phyloP scores from a whole-genome alignment of 164 flowering plant species.

The Liquidambar formosana region DNA sequence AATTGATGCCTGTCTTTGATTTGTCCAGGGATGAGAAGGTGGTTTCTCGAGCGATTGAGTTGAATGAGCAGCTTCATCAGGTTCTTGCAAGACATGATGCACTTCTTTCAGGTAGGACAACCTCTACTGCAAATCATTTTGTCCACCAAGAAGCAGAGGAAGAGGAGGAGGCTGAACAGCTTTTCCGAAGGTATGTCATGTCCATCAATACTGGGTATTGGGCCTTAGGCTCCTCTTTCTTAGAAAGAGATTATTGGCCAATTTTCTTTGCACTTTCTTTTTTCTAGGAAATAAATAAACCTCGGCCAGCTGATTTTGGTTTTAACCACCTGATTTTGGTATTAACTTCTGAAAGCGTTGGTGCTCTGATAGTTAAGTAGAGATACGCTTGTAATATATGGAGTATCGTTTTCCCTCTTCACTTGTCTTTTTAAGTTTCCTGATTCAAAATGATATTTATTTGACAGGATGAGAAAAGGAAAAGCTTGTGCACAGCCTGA shows the following conservation, averaged over 20 bases:
- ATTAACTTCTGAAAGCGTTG: no score
- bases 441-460: neutral
- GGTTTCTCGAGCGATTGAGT: constrained; percentile 78
- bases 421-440: neutral
- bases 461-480: constrained; percentile 79
- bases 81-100: constrained; percentile 77
- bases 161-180: constrained; percentile 79
- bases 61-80: constrained; percentile 78
- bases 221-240: neutral
- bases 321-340: no score
- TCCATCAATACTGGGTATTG: neutral
- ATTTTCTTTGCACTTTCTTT: neutral
- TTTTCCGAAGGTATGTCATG: constrained; percentile 74
- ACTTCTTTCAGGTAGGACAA: constrained; percentile 48
- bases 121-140: constrained; percentile 36
- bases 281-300: neutral
- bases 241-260: neutral
- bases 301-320: no score
- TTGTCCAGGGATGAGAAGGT: constrained; percentile 70
- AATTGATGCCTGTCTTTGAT: neutral
- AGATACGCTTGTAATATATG: neutral
- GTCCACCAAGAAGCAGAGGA: constrained; percentile 53
- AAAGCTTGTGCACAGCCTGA: constrained; percentile 74
- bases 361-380: no score
- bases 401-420: neutral